Evolutionary conservation across 768 basidiomycete genomes (phyloP).

Genomic region (Cubamyces sp.): DNA sequence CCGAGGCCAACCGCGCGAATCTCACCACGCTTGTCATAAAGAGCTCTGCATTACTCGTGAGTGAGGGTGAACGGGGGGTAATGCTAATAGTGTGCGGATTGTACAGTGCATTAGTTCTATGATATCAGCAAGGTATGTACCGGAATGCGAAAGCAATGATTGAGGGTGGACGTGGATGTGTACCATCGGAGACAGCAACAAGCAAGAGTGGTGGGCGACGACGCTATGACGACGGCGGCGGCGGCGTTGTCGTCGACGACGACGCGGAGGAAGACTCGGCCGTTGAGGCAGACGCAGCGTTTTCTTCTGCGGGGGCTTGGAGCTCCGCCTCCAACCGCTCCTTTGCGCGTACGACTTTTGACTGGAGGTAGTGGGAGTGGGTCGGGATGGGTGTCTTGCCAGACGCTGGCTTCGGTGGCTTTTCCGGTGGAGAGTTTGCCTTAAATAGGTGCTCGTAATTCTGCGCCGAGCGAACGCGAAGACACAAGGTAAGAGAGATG

Average conservation of each 20-base stretch:
- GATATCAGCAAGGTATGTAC: slow-evolving; percentile 24
- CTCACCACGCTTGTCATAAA: neutral
- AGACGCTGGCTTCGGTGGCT: slow-evolving; percentile 45
- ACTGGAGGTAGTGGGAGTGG: slow-evolving; percentile 92
- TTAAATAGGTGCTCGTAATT: slow-evolving; percentile 94
- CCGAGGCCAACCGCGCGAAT: neutral
- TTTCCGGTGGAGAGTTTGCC: slow-evolving; percentile 76
- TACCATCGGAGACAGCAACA: neutral
- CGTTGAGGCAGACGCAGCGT: neutral
- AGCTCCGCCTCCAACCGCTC: slow-evolving; percentile 94
- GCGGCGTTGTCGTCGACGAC: slow-evolving; percentile 10
- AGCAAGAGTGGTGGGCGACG: neutral
- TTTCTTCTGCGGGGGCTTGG: slow-evolving; percentile 30
- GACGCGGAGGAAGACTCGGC: slow-evolving; percentile 5
- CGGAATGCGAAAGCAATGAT: slow-evolving; percentile 6
- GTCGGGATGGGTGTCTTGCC: slow-evolving; percentile 47
- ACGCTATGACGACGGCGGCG: slow-evolving; percentile 22
- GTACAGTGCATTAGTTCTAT: slow-evolving; percentile 27
- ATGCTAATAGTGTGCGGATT: slow-evolving; percentile 23
- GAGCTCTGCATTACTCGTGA: slow-evolving; percentile 18
- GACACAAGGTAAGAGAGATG: neutral
- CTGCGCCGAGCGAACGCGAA: slow-evolving; percentile 45
- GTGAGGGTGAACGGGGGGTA: slow-evolving; percentile 21
- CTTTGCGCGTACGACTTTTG: slow-evolving; percentile 93
- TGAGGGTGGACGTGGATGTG: neutral